Percentiles rank a stretch among this genome's conserved stretches.
phyloP scores from a whole-genome alignment of 108 stramenopile species.

The Mediolabrus comicus region DNA sequence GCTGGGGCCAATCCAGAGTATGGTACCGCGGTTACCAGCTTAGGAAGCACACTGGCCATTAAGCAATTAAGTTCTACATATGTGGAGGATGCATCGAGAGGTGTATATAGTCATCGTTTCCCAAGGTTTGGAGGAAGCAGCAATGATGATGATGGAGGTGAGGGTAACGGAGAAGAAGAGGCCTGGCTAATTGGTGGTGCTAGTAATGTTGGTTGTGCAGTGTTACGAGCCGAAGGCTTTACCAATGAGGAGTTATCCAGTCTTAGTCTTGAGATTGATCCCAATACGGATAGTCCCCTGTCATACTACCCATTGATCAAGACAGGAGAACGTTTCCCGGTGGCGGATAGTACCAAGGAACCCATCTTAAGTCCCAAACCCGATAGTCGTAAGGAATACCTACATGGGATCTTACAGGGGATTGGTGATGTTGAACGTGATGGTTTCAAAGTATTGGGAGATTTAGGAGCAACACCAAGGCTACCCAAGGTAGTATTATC shows the following conservation, averaged over 20 bases:
- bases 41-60: conserved; percentile 88
- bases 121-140: conserved; percentile 46
- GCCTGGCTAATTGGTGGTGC: conserved; percentile 94
- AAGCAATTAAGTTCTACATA: conserved; percentile 74
- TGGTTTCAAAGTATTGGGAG: conserved; percentile 73
- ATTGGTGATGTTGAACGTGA: conserved; percentile 79
- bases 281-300: conserved; percentile 56
- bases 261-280: conserved; percentile 74
- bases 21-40: conserved; percentile 86
- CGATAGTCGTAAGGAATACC: conserved; percentile 61
- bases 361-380: conserved; percentile 74
- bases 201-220: conserved; percentile 88
- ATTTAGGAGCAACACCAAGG: conserved; percentile 78
- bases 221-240: conserved; percentile 76
- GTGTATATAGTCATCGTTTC: conserved; percentile 93
- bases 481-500: conserved; percentile 60
- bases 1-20: conserved; percentile 45
- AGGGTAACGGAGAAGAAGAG: conserved; percentile 32
- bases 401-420: conserved; percentile 80
- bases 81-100: conserved; percentile 80
- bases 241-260: conserved; percentile 69
- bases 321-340: conserved; percentile 89
- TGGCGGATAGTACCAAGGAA: conserved; percentile 76
- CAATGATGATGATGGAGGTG: conserved; percentile 6
- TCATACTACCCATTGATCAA: conserved; percentile 85